Conservation (phyloP, 345 rosid genomes). For the Populus davidiana region DNA sequence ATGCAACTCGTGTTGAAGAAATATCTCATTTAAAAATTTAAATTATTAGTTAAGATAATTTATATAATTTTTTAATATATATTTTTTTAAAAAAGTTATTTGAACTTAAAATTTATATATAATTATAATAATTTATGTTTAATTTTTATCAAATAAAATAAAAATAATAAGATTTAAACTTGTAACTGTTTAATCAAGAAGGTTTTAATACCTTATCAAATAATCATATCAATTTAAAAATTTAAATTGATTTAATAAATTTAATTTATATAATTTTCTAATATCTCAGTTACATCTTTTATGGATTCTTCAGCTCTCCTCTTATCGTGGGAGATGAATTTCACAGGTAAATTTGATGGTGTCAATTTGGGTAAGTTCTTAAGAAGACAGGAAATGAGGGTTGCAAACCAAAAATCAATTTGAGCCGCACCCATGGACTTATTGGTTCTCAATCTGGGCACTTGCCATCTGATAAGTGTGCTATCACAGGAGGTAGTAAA, state of each 20-base stretch:
- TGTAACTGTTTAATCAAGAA: rapidly evolving
- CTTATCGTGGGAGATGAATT: slow-evolving; percentile 18
- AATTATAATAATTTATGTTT: too few relatives aligned
- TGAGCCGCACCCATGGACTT: slow-evolving; percentile 12
- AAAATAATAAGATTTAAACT: rapidly evolving
- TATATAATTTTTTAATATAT: too few relatives aligned
- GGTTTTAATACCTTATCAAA: too few relatives aligned
- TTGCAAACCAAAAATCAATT: slow-evolving; percentile 8
- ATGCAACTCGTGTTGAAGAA: neutral
- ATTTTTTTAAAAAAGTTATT: too few relatives aligned
- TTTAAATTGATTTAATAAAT: too few relatives aligned
- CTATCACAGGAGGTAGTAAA: slow-evolving; percentile 22
- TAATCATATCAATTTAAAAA: too few relatives aligned
- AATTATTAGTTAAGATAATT: too few relatives aligned
- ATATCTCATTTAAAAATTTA: too few relatives aligned
- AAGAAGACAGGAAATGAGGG: slow-evolving; percentile 14
- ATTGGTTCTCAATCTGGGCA: slow-evolving; percentile 20
- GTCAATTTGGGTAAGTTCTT: slow-evolving; percentile 10
- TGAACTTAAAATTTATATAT: too few relatives aligned
- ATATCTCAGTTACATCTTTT: slow-evolving; percentile 7
- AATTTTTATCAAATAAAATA: too few relatives aligned
- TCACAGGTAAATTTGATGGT: slow-evolving; percentile 11
- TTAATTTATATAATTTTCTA: too few relatives aligned
- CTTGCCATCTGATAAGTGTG: slow-evolving; percentile 13
- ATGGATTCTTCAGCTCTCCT: slow-evolving; percentile 62